phyloP scores from a whole-genome alignment of 2,329 filamentous ascomycete species.

The Neofusicoccum umdonicola region DNA sequence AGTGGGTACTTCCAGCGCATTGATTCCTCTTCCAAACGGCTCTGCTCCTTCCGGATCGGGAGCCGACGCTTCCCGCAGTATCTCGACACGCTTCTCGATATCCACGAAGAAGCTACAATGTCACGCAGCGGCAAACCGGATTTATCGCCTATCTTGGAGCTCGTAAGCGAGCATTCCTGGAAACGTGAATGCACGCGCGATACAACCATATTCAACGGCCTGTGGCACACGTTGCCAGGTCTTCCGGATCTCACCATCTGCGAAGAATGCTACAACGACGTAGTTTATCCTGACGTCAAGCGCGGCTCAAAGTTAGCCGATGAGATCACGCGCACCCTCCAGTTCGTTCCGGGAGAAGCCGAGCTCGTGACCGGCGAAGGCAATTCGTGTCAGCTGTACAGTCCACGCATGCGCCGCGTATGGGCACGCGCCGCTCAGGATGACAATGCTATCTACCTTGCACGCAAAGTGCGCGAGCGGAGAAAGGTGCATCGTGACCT shows the following conservation, averaged over 20 bases:
- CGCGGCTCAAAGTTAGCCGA: constrained; percentile 25
- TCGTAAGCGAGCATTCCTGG: constrained; percentile 51
- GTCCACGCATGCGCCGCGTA: constrained; percentile 70
- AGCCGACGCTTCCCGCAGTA: constrained; percentile 57
- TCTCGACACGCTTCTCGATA: constrained; percentile 55
- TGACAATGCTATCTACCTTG: constrained; percentile 55
- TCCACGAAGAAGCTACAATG: constrained; percentile 26
- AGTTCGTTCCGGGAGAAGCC: constrained; percentile 50
- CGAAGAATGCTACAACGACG: constrained; percentile 78
- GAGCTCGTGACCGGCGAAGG: constrained; percentile 24
- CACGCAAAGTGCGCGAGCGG: constrained; percentile 61
- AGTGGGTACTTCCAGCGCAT: constrained; percentile 60
- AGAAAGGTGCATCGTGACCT: constrained; percentile 34
- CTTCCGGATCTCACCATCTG: constrained; percentile 81
- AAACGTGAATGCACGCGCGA: constrained; percentile 62
- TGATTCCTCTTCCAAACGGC: constrained; percentile 28
- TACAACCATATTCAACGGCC: constrained; percentile 57
- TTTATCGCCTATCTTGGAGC: constrained; percentile 60
- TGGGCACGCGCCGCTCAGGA: constrained; percentile 66
- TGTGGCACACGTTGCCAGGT: constrained; percentile 76
- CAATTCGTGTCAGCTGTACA: constrained; percentile 75
- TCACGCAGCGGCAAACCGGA: constrained; percentile 44
- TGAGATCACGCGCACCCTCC: constrained; percentile 53
- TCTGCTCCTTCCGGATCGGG: constrained; percentile 69
- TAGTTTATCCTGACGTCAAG: constrained; percentile 60